Conservation (phyloP, 768 basidiomycete species). For the Podaxis sp. region DNA sequence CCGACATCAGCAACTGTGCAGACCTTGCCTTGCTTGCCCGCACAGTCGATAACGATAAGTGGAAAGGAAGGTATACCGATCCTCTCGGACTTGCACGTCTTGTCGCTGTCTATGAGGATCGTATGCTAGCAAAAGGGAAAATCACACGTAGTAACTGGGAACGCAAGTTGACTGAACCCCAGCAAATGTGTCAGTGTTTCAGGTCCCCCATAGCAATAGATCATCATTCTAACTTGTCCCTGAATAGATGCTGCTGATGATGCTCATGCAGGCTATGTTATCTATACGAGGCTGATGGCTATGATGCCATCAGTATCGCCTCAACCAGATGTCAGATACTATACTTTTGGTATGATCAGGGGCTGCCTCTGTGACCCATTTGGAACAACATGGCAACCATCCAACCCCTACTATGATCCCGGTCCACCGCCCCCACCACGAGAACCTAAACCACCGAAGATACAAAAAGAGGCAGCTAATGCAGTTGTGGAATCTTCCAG, state of each 20-base stretch:
- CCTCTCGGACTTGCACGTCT: conserved; percentile 66
- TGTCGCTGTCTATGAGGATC: conserved; percentile 56
- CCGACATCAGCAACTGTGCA: conserved; percentile 51
- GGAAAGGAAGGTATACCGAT: conserved; percentile 67
- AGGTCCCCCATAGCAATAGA: conserved; percentile 5
- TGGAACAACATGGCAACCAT: conserved; percentile 48
- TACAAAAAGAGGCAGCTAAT: neutral
- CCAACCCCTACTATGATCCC: conserved; percentile 71
- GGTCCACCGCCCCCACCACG: conserved; percentile 61
- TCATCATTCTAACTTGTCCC: conserved; percentile 8
- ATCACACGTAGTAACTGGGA: conserved; percentile 76
- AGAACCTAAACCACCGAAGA: conserved; percentile 18
- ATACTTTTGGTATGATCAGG: conserved; percentile 52
- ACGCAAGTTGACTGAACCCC: conserved; percentile 34
- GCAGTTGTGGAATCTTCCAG: neutral
- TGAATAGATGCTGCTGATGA: conserved; percentile 69
- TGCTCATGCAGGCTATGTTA: conserved; percentile 56
- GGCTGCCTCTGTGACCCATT: conserved; percentile 46
- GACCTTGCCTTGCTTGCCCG: conserved; percentile 71
- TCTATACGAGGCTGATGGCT: conserved; percentile 45
- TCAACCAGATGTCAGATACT: conserved; percentile 42
- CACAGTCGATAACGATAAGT: conserved; percentile 64
- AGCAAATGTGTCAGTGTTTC: conserved; percentile 58
- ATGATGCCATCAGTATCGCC: conserved; percentile 38
- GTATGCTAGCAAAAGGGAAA: conserved; percentile 54